phyloP scores from a whole-genome alignment of 768 basidiomycete genomes.

The Boletus vermiculosoides region DNA sequence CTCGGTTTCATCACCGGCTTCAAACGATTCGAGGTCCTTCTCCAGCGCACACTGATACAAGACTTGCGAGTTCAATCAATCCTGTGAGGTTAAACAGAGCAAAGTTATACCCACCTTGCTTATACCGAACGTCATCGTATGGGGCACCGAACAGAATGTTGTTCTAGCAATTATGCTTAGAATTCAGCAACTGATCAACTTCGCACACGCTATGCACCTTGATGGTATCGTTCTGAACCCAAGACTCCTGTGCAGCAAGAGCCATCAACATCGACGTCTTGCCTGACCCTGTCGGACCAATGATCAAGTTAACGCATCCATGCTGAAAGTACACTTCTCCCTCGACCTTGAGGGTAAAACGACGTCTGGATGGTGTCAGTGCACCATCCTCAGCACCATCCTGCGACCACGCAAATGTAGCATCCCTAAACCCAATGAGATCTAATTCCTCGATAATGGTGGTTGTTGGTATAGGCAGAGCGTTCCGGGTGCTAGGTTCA shows the following conservation, averaged over 20 bases:
- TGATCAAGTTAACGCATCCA: conserved; percentile 2
- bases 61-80: background rate
- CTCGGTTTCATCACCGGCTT: background rate
- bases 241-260: conserved; percentile 1
- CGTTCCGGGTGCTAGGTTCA: background rate
- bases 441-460: background rate
- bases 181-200: background rate
- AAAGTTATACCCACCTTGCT: background rate
- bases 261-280: conserved; percentile 7
- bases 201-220: background rate
- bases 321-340: conserved; percentile 1
- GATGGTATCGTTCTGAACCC: conserved; percentile 7
- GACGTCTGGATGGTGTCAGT: background rate
- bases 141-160: background rate
- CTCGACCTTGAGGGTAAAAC: background rate
- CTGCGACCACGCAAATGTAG: conserved; percentile 2
- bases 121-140: background rate
- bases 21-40: background rate
- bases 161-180: background rate
- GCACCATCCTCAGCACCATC: background rate
- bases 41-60: conserved; percentile 1
- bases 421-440: background rate
- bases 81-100: background rate
- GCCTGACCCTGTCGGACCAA: conserved; percentile 1
- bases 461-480: background rate